A percentile compares a stretch with the other conserved stretches of the same genome.
These are phyloP conservation scores for Excoecaria cochinchinensis DNA, from an alignment of 345 rosid genomes.

Conservation along the genomic window DNA sequence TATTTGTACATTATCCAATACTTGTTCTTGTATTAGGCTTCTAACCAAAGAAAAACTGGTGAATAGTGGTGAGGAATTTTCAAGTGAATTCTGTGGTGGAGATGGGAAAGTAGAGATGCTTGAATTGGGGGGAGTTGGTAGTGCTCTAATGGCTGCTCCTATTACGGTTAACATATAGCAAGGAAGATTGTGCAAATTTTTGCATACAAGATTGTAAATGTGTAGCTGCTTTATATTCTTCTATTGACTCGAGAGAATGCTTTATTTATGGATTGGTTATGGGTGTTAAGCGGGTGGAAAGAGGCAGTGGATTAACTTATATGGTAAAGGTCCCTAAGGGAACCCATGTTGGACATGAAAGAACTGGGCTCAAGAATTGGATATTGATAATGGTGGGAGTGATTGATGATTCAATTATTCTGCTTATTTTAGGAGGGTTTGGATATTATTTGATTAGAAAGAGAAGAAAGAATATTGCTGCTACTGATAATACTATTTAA, in stretches of 20 bases:
- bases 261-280: conserved; percentile 53
- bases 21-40: conserved; percentile 64
- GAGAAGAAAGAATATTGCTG: conserved; percentile 33
- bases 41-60: conserved; percentile 19
- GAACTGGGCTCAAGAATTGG: conserved; percentile 62
- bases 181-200: conserved; percentile 44
- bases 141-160: conserved; percentile 49
- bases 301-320: conserved; percentile 49
- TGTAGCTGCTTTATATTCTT: conserved; percentile 49
- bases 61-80: conserved; percentile 14
- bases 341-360: conserved; percentile 32
- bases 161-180: conserved; percentile 44
- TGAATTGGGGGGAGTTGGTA: conserved; percentile 56
- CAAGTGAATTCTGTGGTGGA: conserved; percentile 36
- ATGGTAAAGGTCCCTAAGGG: conserved; percentile 80
- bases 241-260: conserved; percentile 34
- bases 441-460: conserved; percentile 52
- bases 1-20: conserved; percentile 62
- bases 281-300: conserved; percentile 63
- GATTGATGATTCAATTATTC: conserved; percentile 56
- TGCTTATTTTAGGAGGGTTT: conserved; percentile 58
- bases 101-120: conserved; percentile 46
- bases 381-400: conserved; percentile 65
- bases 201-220: conserved; percentile 74
- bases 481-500: conserved; percentile 28